Conservation (phyloP, 257 asterid genomes). For the Sherardia arvensis region DNA sequence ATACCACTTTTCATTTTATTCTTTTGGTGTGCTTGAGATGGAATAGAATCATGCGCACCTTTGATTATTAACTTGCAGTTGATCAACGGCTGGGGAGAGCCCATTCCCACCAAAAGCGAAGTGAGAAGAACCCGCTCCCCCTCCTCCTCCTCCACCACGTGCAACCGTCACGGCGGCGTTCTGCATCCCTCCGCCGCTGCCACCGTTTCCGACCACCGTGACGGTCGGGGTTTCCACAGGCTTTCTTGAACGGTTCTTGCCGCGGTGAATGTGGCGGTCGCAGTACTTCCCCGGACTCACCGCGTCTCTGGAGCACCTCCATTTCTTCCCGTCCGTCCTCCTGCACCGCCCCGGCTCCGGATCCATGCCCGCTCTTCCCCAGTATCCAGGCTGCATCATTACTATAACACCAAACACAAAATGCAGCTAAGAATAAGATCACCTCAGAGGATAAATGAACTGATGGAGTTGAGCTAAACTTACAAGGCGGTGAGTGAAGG, state of each 20-base stretch:
- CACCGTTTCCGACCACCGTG: too few species aligned
- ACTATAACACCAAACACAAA: not conserved
- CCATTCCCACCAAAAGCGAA: constrained; percentile 31
- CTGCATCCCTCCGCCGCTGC: constrained; percentile 7
- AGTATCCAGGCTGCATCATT: constrained; percentile 76
- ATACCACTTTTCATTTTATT: not conserved
- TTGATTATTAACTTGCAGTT: constrained; percentile 40
- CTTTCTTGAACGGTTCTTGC: constrained; percentile 99
- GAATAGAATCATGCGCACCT: constrained; percentile 32
- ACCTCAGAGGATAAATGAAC: not conserved
- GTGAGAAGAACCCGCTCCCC: constrained; percentile 19
- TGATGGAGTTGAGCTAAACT: constrained; percentile 10
- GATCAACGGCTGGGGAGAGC: constrained; percentile 56
- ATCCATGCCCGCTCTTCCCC: constrained; percentile 83
- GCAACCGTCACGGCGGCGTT: constrained; percentile 2
- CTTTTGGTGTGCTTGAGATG: not conserved
- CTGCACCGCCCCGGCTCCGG: constrained; percentile 98
- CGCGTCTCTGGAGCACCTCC: constrained; percentile 94
- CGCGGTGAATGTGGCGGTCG: constrained; percentile 93
- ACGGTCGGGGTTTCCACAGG: constrained; percentile 80
- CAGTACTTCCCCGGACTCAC: constrained; percentile 86
- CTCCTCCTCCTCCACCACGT: constrained; percentile 3
- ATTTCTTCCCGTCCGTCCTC: constrained; percentile 92
- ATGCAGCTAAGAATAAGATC: not conserved
- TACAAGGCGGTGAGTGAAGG: constrained; percentile 20